Percentiles rank a stretch among this genome's conserved stretches.
Evolutionary conservation across 257 asterid genomes (phyloP).

Genomic region (Fraxinus excelsior): DNA sequence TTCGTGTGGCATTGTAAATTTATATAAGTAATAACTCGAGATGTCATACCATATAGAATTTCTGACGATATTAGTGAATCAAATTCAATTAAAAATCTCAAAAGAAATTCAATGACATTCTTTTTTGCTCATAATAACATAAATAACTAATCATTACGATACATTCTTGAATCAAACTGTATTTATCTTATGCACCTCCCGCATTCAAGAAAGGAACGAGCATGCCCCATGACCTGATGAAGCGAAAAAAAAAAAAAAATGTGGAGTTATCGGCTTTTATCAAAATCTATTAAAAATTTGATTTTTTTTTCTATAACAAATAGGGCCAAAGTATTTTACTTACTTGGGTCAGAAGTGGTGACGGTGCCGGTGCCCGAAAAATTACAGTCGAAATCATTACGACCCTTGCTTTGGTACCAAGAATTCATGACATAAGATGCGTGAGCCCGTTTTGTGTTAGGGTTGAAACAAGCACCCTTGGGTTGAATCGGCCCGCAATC

Average conservation of each 20-base stretch:
- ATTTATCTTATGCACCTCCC: not conserved
- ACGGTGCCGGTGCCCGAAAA: conserved; percentile 53
- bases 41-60: not conserved
- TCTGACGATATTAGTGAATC: not conserved
- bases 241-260: not conserved
- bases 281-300: too few relatives aligned
- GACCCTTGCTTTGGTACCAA: conserved; percentile 65
- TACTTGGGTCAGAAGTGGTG: conserved; percentile 60
- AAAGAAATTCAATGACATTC: not conserved
- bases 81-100: not conserved
- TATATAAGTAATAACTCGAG: not conserved
- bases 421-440: conserved; percentile 70
- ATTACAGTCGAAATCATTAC: conserved; percentile 53
- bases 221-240: not conserved
- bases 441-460: conserved; percentile 54
- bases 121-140: not conserved
- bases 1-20: too few relatives aligned
- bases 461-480: conserved; percentile 65
- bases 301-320: too few relatives aligned
- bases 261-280: not conserved
- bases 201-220: not conserved
- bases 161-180: not conserved
- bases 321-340: conserved; percentile 7
- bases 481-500: conserved; percentile 58
- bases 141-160: not conserved